Conservation (phyloP, 2,329 filamentous ascomycete genomes). For the Sporothrix pallida region DNA sequence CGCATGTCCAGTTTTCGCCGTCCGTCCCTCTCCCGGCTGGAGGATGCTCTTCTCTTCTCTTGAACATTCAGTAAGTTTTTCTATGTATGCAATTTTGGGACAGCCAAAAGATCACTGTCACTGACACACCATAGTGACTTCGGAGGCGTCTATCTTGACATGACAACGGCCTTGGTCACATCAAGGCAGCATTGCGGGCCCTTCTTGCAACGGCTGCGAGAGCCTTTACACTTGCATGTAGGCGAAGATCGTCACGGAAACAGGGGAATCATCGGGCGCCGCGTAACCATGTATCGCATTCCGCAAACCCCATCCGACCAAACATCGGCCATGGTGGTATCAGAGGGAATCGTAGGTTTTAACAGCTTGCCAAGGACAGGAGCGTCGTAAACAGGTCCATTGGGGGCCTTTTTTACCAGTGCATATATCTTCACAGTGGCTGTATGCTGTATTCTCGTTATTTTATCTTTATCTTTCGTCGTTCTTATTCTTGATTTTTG, state of each 20-base stretch:
- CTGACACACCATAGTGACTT: constrained; percentile 26
- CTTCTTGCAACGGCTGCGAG: constrained; percentile 28
- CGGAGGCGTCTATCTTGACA: constrained; percentile 29
- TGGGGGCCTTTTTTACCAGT: too few relatives aligned
- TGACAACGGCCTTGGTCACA: background rate
- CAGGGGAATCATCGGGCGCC: constrained; percentile 37
- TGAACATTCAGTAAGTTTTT: constrained; percentile 34
- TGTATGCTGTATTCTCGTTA: background rate
- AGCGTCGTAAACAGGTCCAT: background rate
- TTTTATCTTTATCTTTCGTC: background rate
- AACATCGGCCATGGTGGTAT: constrained; percentile 2
- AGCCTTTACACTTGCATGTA: constrained; percentile 37
- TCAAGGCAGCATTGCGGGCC: background rate
- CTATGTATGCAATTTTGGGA: background rate
- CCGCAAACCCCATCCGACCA: background rate
- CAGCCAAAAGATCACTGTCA: background rate
- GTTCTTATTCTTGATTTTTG: too few relatives aligned
- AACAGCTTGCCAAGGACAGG: constrained; percentile 32
- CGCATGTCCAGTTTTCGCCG: constrained; percentile 36
- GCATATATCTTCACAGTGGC: too few relatives aligned
- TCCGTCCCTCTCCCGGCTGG: background rate
- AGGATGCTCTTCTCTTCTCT: constrained; percentile 4
- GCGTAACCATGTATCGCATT: constrained; percentile 32
- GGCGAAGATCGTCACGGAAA: constrained; percentile 36
- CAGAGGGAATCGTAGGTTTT: constrained; percentile 38